Conservation (phyloP, 1,284 basidiomycete genomes). For the Tranzscheliella williamsii region DNA sequence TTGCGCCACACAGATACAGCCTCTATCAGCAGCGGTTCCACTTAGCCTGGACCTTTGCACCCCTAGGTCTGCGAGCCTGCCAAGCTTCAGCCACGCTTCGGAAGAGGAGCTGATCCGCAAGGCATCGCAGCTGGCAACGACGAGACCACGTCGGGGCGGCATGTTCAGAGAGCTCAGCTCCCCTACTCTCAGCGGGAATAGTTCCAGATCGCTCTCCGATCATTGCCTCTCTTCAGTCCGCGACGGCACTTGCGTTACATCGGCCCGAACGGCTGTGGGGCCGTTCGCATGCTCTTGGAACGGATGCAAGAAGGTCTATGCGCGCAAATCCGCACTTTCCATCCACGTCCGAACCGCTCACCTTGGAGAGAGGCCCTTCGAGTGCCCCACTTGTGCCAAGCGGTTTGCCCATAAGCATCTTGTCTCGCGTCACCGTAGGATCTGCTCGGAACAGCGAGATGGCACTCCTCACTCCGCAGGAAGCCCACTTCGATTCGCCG, state of each 20-base stretch:
- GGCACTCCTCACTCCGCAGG: slow-evolving; percentile 6
- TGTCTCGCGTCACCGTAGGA: slow-evolving; percentile 31
- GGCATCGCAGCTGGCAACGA: slow-evolving; percentile 15
- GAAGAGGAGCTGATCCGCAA: slow-evolving; percentile 25
- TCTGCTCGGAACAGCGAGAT: slow-evolving; percentile 4
- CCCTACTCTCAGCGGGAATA: slow-evolving; percentile 13
- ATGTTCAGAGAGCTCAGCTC: slow-evolving; percentile 29
- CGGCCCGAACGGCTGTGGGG: slow-evolving; percentile 4
- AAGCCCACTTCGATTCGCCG: slow-evolving; percentile 30
- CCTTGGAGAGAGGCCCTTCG: slow-evolving; percentile 38
- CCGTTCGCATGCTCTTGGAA: slow-evolving; percentile 23
- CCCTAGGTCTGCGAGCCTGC: no score
- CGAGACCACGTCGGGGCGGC: slow-evolving; percentile 22
- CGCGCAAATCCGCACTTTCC: slow-evolving; percentile 29
- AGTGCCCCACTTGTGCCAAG: slow-evolving; percentile 29
- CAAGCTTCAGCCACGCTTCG: background rate
- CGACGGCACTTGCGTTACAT: slow-evolving; percentile 11
- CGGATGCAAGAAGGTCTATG: slow-evolving; percentile 30
- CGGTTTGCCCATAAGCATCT: slow-evolving; percentile 44
- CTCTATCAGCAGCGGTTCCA: no score
- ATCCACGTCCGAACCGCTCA: slow-evolving; percentile 37
- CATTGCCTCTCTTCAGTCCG: slow-evolving; percentile 7
- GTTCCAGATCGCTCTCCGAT: slow-evolving; percentile 5
- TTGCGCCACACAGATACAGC: no score
- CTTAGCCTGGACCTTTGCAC: no score